Percentiles rank a stretch among this genome's conserved stretches.
Evolutionary conservation across 2,329 filamentous ascomycete species (phyloP).

Genomic region (Allantophomopsis cytisporea): DNA sequence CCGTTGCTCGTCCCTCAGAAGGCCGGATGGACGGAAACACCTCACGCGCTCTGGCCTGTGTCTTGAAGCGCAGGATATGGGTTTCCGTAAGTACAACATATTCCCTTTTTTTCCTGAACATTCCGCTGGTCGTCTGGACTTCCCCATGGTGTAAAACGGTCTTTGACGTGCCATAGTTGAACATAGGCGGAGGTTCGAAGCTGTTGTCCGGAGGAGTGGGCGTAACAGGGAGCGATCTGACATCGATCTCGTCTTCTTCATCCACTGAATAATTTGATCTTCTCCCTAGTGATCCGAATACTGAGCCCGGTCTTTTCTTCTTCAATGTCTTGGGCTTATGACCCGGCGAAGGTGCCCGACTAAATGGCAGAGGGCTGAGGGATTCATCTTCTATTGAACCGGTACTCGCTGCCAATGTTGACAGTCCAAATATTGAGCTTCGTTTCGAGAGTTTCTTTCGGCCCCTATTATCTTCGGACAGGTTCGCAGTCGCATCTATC

Average conservation of each 20-base stretch:
- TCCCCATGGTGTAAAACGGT: slow-evolving; percentile 53
- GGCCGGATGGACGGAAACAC: slow-evolving; percentile 39
- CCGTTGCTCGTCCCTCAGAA: slow-evolving; percentile 23
- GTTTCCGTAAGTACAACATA: slow-evolving; percentile 59
- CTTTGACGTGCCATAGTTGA: slow-evolving; percentile 6
- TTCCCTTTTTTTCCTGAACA: slow-evolving; percentile 62
- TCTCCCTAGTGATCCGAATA: slow-evolving; percentile 19
- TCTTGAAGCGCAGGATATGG: slow-evolving; percentile 56
- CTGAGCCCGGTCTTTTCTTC: slow-evolving; percentile 16
- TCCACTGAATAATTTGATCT: slow-evolving; percentile 14
- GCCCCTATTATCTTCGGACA: too few relatives aligned
- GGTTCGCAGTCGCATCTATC: too few relatives aligned
- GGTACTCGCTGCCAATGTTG: too few relatives aligned
- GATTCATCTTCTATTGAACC: too few relatives aligned
- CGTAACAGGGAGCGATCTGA: slow-evolving; percentile 3
- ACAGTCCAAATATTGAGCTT: too few relatives aligned
- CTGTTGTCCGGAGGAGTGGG: slow-evolving; percentile 13
- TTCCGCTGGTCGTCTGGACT: slow-evolving; percentile 53
- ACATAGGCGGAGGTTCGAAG: slow-evolving; percentile 3
- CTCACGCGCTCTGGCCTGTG: slow-evolving; percentile 49
- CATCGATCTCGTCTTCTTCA: slow-evolving; percentile 10
- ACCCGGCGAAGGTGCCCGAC: too few relatives aligned
- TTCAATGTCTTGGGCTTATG: slow-evolving; percentile 13
- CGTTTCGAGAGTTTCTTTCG: too few relatives aligned
- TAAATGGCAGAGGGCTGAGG: too few relatives aligned